Percentiles rank a stretch among this genome's conserved stretches.
phyloP scores from a whole-genome alignment of 192 early-diverging fungal genomes.

The Coemansia sp. region DNA sequence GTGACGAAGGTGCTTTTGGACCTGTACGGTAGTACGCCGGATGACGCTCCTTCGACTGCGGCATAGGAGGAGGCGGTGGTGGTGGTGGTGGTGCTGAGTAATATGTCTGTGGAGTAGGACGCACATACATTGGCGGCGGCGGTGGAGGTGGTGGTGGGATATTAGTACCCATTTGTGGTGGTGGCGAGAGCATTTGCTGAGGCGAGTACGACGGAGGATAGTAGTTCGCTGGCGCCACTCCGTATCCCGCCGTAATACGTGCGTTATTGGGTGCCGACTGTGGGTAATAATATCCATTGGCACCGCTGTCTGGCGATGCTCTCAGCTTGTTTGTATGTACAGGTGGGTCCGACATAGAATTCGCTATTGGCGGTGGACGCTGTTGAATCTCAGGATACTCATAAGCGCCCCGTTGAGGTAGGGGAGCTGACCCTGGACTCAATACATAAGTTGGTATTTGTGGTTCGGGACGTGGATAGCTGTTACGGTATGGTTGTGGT shows the following conservation, averaged over 20 bases:
- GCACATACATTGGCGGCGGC: background rate
- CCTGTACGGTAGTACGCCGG: background rate
- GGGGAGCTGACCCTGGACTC: background rate
- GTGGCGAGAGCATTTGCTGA: constrained; percentile 5
- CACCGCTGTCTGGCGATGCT: background rate
- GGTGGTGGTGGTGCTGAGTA: background rate
- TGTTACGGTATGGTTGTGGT: constrained; percentile 41
- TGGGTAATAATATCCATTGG: constrained; percentile 6
- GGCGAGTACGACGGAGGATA: constrained; percentile 1
- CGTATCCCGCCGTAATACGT: background rate
- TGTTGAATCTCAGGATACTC: constrained; percentile 23
- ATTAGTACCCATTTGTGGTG: background rate
- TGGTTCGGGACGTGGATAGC: constrained; percentile 30
- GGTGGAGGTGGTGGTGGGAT: background rate
- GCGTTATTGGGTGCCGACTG: background rate
- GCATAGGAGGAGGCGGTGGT: background rate
- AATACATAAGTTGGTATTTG: background rate
- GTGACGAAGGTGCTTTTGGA: background rate
- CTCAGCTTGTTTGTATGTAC: background rate
- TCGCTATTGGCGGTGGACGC: constrained; percentile 9
- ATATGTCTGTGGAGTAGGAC: background rate
- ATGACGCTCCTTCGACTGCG: background rate
- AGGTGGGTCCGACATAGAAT: constrained; percentile 13
- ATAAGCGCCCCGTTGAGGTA: constrained; percentile 1
- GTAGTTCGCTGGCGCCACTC: background rate